These are phyloP conservation scores for Zoysia pacifica DNA, from an alignment of 176 grass and related monocot genomes.

Conservation along the genomic window DNA sequence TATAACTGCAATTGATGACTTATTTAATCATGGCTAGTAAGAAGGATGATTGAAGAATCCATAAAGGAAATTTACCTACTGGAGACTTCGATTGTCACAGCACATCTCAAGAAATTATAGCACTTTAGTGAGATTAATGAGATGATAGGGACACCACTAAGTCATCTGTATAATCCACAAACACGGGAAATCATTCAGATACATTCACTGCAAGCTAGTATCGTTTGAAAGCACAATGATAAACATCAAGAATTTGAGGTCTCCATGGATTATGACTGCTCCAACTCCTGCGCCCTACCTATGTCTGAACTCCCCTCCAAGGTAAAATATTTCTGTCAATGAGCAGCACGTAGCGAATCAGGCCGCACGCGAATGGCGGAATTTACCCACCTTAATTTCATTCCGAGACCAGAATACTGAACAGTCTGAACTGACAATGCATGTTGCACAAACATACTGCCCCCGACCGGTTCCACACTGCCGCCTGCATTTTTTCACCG, in stretches of 20 bases:
- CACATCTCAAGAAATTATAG: background rate
- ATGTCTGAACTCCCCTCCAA: no score
- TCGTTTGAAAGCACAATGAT: no score
- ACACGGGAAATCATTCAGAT: no score
- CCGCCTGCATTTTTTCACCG: background rate
- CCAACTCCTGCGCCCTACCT: no score
- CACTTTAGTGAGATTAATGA: background rate
- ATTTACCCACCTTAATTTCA: background rate
- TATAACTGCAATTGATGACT: constrained; percentile 42
- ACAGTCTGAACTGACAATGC: background rate
- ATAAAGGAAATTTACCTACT: constrained; percentile 37
- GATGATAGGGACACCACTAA: no score
- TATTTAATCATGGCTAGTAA: constrained; percentile 11
- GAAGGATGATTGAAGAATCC: constrained; percentile 23
- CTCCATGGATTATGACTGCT: no score
- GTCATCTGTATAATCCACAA: background rate
- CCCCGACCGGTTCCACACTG: background rate
- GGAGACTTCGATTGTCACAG: constrained; percentile 34
- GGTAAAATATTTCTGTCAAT: no score
- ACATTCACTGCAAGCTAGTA: no score
- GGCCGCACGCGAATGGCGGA: background rate
- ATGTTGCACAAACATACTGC: background rate
- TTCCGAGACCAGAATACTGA: constrained; percentile 6
- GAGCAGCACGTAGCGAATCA: no score
- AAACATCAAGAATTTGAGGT: no score